Evolutionary conservation across 179 eudicot genomes (phyloP).

Genomic region (Gypsophila paniculata): DNA sequence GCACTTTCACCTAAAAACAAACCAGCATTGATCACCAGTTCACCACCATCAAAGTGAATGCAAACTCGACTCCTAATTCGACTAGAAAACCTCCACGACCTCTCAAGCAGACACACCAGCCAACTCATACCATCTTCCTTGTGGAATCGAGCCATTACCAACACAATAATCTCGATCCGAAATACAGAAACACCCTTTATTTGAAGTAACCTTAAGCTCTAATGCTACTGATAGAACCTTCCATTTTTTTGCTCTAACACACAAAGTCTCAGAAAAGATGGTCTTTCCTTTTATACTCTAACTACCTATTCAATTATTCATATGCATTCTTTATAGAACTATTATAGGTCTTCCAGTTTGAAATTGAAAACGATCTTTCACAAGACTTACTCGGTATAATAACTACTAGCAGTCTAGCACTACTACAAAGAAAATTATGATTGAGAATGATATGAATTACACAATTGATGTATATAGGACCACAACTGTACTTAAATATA

Average conservation of each 20-base stretch:
- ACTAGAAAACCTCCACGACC: neutral
- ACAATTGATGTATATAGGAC: constrained; percentile 1
- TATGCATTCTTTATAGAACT: too few relatives aligned
- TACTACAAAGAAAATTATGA: neutral
- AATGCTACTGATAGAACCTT: neutral
- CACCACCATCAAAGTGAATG: neutral
- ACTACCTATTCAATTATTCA: too few relatives aligned
- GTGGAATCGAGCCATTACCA: neutral
- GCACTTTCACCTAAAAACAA: constrained; percentile 72
- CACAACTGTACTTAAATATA: neutral
- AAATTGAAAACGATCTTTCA: too few relatives aligned
- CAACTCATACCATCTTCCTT: neutral
- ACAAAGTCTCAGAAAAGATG: too few relatives aligned
- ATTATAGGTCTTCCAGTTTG: too few relatives aligned
- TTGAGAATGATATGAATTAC: constrained; percentile 2
- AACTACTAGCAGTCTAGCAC: too few relatives aligned
- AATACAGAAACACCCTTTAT: neutral
- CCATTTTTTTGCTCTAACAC: neutral
- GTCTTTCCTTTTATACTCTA: too few relatives aligned
- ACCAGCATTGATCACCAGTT: constrained; percentile 7
- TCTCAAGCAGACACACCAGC: neutral
- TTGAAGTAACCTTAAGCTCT: neutral
- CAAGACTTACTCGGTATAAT: too few relatives aligned
- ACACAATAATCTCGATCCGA: neutral
- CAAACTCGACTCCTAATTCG: neutral